Percentiles rank a stretch among this genome's conserved stretches.
Evolutionary conservation across 257 asterid genomes (phyloP).

Genomic region (Nicotiana undulata): DNA sequence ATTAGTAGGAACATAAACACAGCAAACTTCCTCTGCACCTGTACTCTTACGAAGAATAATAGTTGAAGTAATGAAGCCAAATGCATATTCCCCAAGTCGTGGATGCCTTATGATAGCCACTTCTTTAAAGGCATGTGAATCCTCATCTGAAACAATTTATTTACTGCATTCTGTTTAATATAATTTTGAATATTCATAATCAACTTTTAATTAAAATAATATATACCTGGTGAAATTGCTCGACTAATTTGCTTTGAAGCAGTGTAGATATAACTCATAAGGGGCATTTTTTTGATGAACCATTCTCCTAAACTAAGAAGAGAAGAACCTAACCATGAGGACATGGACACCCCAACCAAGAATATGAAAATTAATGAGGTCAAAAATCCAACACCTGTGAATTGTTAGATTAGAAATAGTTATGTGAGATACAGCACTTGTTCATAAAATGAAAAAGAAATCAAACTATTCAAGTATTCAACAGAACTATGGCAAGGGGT

Average conservation of each 20-base stretch:
- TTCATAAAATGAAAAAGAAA: no score
- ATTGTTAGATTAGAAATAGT: not conserved
- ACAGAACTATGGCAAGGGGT: no score
- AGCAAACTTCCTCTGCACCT: slow-evolving; percentile 18
- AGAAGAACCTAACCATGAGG: slow-evolving; percentile 23
- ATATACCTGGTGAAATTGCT: slow-evolving; percentile 19
- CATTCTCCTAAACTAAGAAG: slow-evolving; percentile 22
- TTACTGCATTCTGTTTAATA: not conserved
- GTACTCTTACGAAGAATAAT: slow-evolving; percentile 10
- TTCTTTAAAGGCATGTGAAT: slow-evolving; percentile 20
- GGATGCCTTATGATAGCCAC: slow-evolving; percentile 27
- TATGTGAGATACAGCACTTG: not conserved
- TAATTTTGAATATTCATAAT: not conserved
- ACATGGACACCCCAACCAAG: slow-evolving; percentile 20
- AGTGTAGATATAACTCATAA: slow-evolving; percentile 19
- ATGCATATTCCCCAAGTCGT: slow-evolving; percentile 16
- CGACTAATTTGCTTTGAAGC: slow-evolving; percentile 24
- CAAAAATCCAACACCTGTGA: slow-evolving; percentile 23
- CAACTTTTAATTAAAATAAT: not conserved
- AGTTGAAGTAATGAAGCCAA: slow-evolving; percentile 21
- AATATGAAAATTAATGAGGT: slow-evolving; percentile 20
- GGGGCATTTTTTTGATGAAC: slow-evolving; percentile 18
- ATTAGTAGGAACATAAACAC: slow-evolving; percentile 18
- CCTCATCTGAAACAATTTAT: slow-evolving; percentile 9
- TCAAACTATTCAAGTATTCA: no score